phyloP scores from a whole-genome alignment of 2,329 filamentous ascomycete genomes.

The Metarhizium robertsii region DNA sequence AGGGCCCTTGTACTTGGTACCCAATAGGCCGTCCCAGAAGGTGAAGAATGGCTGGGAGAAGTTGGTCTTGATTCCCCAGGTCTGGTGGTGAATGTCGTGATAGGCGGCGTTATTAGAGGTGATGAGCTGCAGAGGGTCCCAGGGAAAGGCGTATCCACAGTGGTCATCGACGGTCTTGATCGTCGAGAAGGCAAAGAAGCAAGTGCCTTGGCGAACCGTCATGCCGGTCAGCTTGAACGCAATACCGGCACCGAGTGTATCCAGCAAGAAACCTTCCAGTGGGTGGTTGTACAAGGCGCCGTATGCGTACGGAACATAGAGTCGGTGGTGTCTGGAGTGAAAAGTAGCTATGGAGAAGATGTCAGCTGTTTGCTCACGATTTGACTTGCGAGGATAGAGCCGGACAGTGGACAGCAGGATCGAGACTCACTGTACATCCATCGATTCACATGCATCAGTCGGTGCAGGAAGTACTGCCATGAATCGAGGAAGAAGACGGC shows the following conservation, averaged over 20 bases:
- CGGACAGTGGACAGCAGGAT: neutral
- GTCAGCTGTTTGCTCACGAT: constrained; percentile 27
- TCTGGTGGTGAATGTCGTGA: constrained; percentile 97
- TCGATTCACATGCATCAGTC: constrained; percentile 93
- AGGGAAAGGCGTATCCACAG: constrained; percentile 92
- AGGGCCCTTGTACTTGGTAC: constrained; percentile 73
- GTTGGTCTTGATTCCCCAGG: constrained; percentile 97
- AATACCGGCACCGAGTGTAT: constrained; percentile 78
- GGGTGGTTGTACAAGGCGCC: constrained; percentile 96
- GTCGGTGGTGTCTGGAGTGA: constrained; percentile 89
- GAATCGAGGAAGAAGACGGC: constrained; percentile 78
- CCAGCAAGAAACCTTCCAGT: constrained; percentile 84
- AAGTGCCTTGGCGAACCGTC: constrained; percentile 78
- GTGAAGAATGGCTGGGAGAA: constrained; percentile 90
- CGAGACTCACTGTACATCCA: constrained; percentile 79
- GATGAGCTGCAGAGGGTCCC: constrained; percentile 84
- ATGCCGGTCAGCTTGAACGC: constrained; percentile 75
- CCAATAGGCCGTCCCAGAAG: constrained; percentile 79
- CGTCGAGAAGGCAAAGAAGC: constrained; percentile 80
- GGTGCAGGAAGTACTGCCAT: constrained; percentile 97
- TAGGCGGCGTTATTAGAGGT: constrained; percentile 94
- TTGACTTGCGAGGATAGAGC: constrained; percentile 26
- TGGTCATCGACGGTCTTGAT: constrained; percentile 98
- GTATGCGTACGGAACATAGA: constrained; percentile 96
- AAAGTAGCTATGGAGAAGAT: constrained; percentile 55